A percentile compares a stretch with the other conserved stretches of the same genome.
Conservation (phyloP, 148 eudicot species). For the Fagopyrum tataricum region DNA sequence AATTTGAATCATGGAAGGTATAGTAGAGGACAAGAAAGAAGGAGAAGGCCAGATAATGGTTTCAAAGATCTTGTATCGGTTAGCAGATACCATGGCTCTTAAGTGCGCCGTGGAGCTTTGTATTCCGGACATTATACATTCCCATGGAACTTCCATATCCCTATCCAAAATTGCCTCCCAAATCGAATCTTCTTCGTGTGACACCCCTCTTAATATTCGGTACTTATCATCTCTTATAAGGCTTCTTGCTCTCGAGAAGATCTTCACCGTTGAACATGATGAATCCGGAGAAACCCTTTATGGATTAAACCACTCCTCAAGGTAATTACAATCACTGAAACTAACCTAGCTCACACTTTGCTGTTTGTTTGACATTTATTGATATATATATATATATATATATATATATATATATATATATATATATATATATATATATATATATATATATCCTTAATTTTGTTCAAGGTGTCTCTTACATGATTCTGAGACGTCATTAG, state of each 20-base stretch:
- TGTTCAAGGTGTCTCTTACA: constrained; percentile 26
- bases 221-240: background rate
- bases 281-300: background rate
- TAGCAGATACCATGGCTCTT: too few species aligned
- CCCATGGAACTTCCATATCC: background rate
- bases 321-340: background rate
- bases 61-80: too few species aligned
- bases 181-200: background rate
- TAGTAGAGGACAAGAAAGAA: too few species aligned
- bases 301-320: background rate
- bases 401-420: too few species aligned
- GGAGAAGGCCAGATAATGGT: too few species aligned
- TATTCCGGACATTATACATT: constrained; percentile 10
- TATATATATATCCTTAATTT: too few species aligned
- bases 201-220: background rate
- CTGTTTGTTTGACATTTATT: too few species aligned
- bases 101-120: background rate
- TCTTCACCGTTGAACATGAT: background rate
- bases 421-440: too few species aligned
- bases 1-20: too few species aligned
- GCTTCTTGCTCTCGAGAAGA: background rate
- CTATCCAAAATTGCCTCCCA: background rate
- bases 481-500: constrained; percentile 22
- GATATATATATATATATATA: too few species aligned
- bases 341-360: too few species aligned